Percentiles rank a stretch among this genome's conserved stretches.
Evolutionary conservation across 352 stramenopile species (phyloP).

Genomic region (Discostella stelligera): DNA sequence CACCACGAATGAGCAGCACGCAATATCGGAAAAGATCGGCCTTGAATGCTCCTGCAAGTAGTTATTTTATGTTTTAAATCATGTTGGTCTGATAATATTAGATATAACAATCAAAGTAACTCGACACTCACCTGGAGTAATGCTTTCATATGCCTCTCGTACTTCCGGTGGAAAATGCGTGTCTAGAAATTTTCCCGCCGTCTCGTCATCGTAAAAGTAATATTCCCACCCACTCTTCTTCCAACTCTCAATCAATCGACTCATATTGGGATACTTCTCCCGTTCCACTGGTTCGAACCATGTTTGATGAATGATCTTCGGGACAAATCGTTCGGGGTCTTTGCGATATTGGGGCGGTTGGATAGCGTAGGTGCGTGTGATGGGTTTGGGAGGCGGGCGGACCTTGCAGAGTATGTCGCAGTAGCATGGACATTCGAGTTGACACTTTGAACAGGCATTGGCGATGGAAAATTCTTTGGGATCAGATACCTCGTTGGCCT

Average conservation of each 20-base stretch:
- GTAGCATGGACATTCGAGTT: conserved; percentile 69
- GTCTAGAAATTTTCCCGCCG: conserved; percentile 61
- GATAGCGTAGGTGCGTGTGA: conserved; percentile 57
- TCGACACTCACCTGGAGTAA: conserved; percentile 58
- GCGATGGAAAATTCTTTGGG: neutral
- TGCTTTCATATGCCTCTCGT: conserved; percentile 70
- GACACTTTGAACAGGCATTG: conserved; percentile 63
- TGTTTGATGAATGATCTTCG: conserved; percentile 81
- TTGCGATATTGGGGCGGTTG: conserved; percentile 57
- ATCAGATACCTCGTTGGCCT: conserved; percentile 30
- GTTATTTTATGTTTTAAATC: neutral
- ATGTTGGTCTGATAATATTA: neutral
- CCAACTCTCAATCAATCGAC: conserved; percentile 77
- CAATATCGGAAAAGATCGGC: conserved; percentile 83
- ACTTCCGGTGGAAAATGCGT: conserved; percentile 79
- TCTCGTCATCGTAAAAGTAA: conserved; percentile 79
- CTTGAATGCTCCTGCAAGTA: conserved; percentile 64
- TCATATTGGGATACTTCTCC: conserved; percentile 82
- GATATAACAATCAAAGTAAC: neutral
- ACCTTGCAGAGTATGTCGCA: conserved; percentile 74
- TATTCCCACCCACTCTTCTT: conserved; percentile 80
- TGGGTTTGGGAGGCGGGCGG: conserved; percentile 57
- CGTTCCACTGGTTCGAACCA: conserved; percentile 76
- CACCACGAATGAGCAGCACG: conserved; percentile 70
- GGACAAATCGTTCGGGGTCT: conserved; percentile 65